These are phyloP conservation scores for Proliferodiscus dingleyae DNA, from an alignment of 2,329 filamentous ascomycete genomes.

Conservation along the genomic window DNA sequence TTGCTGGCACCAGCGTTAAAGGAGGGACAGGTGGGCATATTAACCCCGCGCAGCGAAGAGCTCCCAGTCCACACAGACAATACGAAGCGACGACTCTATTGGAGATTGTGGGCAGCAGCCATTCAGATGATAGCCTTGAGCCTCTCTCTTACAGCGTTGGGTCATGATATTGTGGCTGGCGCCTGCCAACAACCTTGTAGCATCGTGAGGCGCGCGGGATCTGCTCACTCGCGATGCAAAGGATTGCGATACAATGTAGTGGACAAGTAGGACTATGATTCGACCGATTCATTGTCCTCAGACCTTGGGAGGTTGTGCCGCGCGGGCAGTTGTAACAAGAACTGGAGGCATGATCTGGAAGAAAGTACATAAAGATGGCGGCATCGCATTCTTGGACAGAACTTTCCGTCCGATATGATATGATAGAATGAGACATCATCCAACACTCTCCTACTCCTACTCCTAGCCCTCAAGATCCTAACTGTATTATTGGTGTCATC, in stretches of 20 bases:
- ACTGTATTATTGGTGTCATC: neutral
- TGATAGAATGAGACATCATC: neutral
- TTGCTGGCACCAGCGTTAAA: conserved; percentile 6
- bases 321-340: conserved; percentile 23
- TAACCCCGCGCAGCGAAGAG: conserved; percentile 21
- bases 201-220: conserved; percentile 24
- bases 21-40: neutral
- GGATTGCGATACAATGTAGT: conserved; percentile 8
- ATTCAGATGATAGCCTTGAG: conserved; percentile 23
- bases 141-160: conserved; percentile 21
- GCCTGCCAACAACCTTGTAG: conserved; percentile 12
- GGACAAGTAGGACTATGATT: conserved; percentile 16
- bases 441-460: neutral
- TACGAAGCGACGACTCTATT: conserved; percentile 10
- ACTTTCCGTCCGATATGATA: no score
- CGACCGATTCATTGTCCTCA: conserved; percentile 8
- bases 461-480: conserved; percentile 1
- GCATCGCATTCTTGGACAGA: conserved; percentile 8
- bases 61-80: conserved; percentile 2
- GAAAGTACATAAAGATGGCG: conserved; percentile 20
- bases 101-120: conserved; percentile 16
- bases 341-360: conserved; percentile 6
- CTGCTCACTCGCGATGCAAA: conserved; percentile 2
- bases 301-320: conserved; percentile 14
- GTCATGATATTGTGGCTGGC: conserved; percentile 19